These are phyloP conservation scores for Leccinum sublutescens DNA, from an alignment of 768 basidiomycete genomes.

Conservation along the genomic window DNA sequence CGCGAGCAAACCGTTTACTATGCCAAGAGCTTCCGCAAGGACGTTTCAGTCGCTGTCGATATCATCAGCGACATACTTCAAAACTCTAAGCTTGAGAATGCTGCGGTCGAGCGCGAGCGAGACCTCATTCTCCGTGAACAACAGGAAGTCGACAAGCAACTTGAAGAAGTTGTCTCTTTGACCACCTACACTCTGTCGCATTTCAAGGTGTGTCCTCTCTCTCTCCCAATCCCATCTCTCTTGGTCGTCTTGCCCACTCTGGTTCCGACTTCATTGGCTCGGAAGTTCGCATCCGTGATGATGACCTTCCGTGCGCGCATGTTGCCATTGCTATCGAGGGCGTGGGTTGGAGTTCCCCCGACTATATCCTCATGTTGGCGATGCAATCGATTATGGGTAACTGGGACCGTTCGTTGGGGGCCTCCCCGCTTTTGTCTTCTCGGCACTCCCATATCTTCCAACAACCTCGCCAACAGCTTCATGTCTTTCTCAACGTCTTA, in stretches of 20 bases:
- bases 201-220: slow-evolving; percentile 70
- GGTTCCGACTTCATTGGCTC: slow-evolving; percentile 87
- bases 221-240: slow-evolving; percentile 77
- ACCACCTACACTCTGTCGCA: slow-evolving; percentile 94
- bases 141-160: slow-evolving; percentile 98
- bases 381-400: slow-evolving; percentile 98
- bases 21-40: slow-evolving; percentile 97
- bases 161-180: slow-evolving; percentile 95
- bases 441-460: slow-evolving; percentile 81
- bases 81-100: slow-evolving; percentile 87
- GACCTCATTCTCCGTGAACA: slow-evolving; percentile 97
- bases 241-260: slow-evolving; percentile 75
- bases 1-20: slow-evolving; percentile 99
- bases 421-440: slow-evolving; percentile 85
- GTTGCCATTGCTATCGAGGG: slow-evolving; percentile 97
- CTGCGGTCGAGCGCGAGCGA: slow-evolving; percentile 91
- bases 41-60: slow-evolving; percentile 86
- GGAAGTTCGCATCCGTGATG: slow-evolving; percentile 94
- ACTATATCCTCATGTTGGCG: slow-evolving; percentile 99
- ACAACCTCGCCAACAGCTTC: slow-evolving; percentile 98
- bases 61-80: slow-evolving; percentile 98
- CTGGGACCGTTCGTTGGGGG: slow-evolving; percentile 97
- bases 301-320: slow-evolving; percentile 84
- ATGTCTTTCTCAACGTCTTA: slow-evolving; percentile 99
- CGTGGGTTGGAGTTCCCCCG: slow-evolving; percentile 95